phyloP scores from a whole-genome alignment of 805 yeast species.

The Kodamaea kaohsiungensis region DNA sequence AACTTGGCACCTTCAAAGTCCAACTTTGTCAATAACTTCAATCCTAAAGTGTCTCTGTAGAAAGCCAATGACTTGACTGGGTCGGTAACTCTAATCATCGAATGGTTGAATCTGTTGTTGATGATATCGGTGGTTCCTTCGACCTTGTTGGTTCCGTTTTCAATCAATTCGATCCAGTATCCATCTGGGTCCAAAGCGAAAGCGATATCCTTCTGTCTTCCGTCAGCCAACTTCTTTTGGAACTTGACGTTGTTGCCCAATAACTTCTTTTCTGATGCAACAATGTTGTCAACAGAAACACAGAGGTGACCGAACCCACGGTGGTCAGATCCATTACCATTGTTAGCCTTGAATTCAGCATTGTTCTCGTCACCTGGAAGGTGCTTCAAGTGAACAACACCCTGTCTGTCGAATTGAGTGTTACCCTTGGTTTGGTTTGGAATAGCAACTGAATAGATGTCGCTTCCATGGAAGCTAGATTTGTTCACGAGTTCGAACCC shows the following conservation, averaged over 20 bases:
- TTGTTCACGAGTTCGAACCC: constrained; percentile 65
- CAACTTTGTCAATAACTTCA: constrained; percentile 62
- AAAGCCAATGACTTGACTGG: constrained; percentile 73
- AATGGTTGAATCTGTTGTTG: constrained; percentile 70
- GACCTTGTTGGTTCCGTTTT: constrained; percentile 47
- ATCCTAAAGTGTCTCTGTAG: constrained; percentile 77
- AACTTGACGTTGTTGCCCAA: constrained; percentile 66
- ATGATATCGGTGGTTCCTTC: constrained; percentile 40
- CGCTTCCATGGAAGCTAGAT: constrained; percentile 57
- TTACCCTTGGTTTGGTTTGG: constrained; percentile 31
- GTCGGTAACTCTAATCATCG: constrained; percentile 93
- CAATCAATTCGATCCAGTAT: constrained; percentile 92
- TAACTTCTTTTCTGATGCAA: constrained; percentile 56
- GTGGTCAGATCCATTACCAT: constrained; percentile 75
- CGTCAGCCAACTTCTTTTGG: constrained; percentile 83
- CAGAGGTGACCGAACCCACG: constrained; percentile 96
- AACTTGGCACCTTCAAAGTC: constrained; percentile 73
- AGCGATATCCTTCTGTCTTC: constrained; percentile 91
- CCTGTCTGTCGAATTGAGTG: constrained; percentile 31
- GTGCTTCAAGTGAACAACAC: constrained; percentile 84
- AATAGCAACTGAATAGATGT: constrained; percentile 68
- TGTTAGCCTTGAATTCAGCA: constrained; percentile 56
- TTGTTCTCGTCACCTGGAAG: constrained; percentile 71
- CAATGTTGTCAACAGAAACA: constrained; percentile 80
- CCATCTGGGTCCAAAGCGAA: constrained; percentile 95